Percentiles rank a stretch among this genome's conserved stretches.
Evolutionary conservation across 305 asterid genomes (phyloP).

Genomic region (Fraxinus sp.): DNA sequence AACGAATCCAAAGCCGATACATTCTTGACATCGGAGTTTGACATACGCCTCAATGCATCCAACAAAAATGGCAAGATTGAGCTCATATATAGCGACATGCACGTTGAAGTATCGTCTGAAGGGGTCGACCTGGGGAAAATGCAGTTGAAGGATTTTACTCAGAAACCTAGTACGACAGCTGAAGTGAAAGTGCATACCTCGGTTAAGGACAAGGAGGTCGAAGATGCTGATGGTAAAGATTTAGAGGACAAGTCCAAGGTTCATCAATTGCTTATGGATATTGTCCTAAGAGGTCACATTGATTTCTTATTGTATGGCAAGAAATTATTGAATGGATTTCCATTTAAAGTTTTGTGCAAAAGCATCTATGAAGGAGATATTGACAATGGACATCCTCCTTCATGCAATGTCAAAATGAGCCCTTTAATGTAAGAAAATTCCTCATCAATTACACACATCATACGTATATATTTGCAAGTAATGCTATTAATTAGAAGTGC

Average conservation of each 20-base stretch:
- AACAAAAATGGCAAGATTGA: slow-evolving; percentile 29
- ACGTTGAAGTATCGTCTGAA: slow-evolving; percentile 25
- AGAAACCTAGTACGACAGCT: slow-evolving; percentile 22
- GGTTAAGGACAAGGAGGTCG: slow-evolving; percentile 23
- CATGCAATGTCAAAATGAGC: slow-evolving; percentile 25
- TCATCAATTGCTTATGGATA: slow-evolving; percentile 32
- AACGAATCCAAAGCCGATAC: neutral
- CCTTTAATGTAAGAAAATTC: neutral
- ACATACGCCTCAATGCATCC: slow-evolving; percentile 33
- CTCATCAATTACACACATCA: neutral
- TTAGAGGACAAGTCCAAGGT: slow-evolving; percentile 15
- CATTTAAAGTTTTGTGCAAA: slow-evolving; percentile 36
- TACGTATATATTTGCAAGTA: neutral
- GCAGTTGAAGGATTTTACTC: slow-evolving; percentile 19
- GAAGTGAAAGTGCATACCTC: slow-evolving; percentile 20
- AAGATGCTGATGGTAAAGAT: slow-evolving; percentile 35
- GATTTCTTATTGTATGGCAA: slow-evolving; percentile 29
- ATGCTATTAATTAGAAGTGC: neutral
- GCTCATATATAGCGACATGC: slow-evolving; percentile 32
- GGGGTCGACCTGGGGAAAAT: slow-evolving; percentile 27
- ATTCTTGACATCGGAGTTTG: slow-evolving; percentile 24
- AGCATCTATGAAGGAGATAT: slow-evolving; percentile 35
- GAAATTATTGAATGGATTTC: slow-evolving; percentile 29
- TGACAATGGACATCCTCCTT: slow-evolving; percentile 36
- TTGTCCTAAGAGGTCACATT: slow-evolving; percentile 35